A percentile compares a stretch with the other conserved stretches of the same genome.
phyloP scores from a whole-genome alignment of 768 basidiomycete genomes.

The Tylopilus subfusipes region DNA sequence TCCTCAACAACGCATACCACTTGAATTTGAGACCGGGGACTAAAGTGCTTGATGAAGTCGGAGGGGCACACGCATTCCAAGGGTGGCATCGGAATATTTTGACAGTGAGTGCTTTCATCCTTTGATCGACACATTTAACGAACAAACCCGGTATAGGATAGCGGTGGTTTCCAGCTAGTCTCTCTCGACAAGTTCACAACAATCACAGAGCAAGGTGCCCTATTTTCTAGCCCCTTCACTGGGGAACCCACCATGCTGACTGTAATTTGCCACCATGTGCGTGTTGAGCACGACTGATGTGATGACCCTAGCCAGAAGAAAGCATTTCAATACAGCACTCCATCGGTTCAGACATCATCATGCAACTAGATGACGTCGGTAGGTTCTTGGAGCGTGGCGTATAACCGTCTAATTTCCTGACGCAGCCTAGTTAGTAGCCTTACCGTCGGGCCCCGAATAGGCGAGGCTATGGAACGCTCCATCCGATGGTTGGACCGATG shows the following conservation, averaged over 20 bases:
- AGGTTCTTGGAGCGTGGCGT: conserved; percentile 25
- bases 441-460: conserved; percentile 75
- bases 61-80: conserved; percentile 88
- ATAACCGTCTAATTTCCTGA: not conserved
- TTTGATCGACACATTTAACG: not conserved
- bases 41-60: conserved; percentile 64
- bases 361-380: conserved; percentile 94
- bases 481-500: conserved; percentile 90
- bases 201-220: conserved; percentile 85
- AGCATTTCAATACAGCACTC: conserved; percentile 87
- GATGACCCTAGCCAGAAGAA: conserved; percentile 68
- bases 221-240: conserved; percentile 81
- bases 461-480: conserved; percentile 85
- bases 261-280: conserved; percentile 38
- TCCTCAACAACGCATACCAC: conserved; percentile 90
- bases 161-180: conserved; percentile 87
- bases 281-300: conserved; percentile 1
- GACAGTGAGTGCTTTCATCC: conserved; percentile 49
- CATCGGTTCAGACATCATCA: conserved; percentile 91
- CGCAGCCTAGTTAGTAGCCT: conserved; percentile 64
- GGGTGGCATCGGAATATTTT: conserved; percentile 84
- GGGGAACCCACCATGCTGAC: conserved; percentile 88
- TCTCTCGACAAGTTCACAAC: conserved; percentile 80
- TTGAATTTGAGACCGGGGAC: conserved; percentile 83
- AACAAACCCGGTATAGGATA: conserved; percentile 50